Conservation (phyloP, 352 stramenopile species). For the Globisporangium polare region DNA sequence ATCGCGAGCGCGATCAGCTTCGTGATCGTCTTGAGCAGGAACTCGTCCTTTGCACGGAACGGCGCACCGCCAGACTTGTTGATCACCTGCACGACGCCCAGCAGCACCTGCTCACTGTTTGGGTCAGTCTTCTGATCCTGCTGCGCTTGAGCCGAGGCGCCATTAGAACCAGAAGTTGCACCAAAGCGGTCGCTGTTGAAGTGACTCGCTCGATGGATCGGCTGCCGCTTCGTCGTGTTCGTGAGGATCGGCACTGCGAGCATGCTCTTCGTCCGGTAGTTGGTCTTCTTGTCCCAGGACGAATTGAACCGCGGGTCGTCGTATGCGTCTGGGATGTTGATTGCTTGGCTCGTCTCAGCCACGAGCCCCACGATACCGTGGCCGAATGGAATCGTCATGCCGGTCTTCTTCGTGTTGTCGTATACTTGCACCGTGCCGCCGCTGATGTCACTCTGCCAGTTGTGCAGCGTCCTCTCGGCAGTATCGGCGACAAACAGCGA, state of each 20-base stretch:
- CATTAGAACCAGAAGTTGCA: background rate
- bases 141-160: background rate
- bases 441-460: slow-evolving; percentile 74
- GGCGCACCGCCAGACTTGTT: slow-evolving; percentile 75
- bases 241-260: slow-evolving; percentile 68
- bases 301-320: slow-evolving; percentile 74
- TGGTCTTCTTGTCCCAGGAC: slow-evolving; percentile 75
- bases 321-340: slow-evolving; percentile 77
- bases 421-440: slow-evolving; percentile 55
- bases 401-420: slow-evolving; percentile 27
- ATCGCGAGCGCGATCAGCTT: slow-evolving; percentile 79
- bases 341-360: slow-evolving; percentile 50
- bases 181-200: background rate
- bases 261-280: slow-evolving; percentile 82
- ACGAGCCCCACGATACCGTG: slow-evolving; percentile 73
- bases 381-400: slow-evolving; percentile 69
- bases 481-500: slow-evolving; percentile 70
- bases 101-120: slow-evolving; percentile 30
- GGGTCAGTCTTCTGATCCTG: slow-evolving; percentile 2
- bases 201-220: slow-evolving; percentile 16
- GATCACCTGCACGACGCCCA: slow-evolving; percentile 79
- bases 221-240: slow-evolving; percentile 24
- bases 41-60: slow-evolving; percentile 79
- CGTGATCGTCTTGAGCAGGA: slow-evolving; percentile 65
- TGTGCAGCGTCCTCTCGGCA: slow-evolving; percentile 46